Conservation (phyloP, 208 protist species). For the Strigomonas culicis region DNA sequence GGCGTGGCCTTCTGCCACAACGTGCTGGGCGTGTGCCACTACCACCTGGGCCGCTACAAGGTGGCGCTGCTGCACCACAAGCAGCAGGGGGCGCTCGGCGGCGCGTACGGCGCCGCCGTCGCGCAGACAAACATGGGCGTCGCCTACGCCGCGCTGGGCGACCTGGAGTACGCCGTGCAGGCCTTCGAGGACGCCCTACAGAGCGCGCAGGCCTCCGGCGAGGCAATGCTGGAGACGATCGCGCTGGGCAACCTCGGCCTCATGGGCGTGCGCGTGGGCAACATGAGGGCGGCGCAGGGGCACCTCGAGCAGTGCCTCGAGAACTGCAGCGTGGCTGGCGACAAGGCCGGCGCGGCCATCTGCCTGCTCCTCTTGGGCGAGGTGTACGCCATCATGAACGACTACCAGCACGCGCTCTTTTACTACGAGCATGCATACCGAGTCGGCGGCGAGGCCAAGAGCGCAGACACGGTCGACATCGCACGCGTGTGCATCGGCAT, state of each 20-base stretch:
- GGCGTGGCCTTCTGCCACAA: conserved; percentile 86
- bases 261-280: conserved; percentile 62
- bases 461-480: conserved; percentile 63
- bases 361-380: conserved; percentile 86
- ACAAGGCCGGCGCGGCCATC: conserved; percentile 78
- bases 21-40: conserved; percentile 74
- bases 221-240: conserved; percentile 75
- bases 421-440: conserved; percentile 89
- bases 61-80: conserved; percentile 79
- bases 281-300: conserved; percentile 73
- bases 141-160: conserved; percentile 73
- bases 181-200: conserved; percentile 71
- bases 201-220: conserved; percentile 51
- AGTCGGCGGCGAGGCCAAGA: conserved; percentile 71
- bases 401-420: conserved; percentile 83
- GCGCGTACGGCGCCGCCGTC: conserved; percentile 69
- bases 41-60: conserved; percentile 67
- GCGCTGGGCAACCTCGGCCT: conserved; percentile 80
- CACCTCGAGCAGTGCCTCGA: conserved; percentile 82
- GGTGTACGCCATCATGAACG: conserved; percentile 79
- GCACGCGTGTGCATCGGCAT: conserved; percentile 84
- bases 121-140: conserved; percentile 88
- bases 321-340: conserved; percentile 72
- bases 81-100: conserved; percentile 76
- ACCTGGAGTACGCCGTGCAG: conserved; percentile 73